phyloP scores from a whole-genome alignment of 2,329 filamentous ascomycete species.

The Fusarium sp. region DNA sequence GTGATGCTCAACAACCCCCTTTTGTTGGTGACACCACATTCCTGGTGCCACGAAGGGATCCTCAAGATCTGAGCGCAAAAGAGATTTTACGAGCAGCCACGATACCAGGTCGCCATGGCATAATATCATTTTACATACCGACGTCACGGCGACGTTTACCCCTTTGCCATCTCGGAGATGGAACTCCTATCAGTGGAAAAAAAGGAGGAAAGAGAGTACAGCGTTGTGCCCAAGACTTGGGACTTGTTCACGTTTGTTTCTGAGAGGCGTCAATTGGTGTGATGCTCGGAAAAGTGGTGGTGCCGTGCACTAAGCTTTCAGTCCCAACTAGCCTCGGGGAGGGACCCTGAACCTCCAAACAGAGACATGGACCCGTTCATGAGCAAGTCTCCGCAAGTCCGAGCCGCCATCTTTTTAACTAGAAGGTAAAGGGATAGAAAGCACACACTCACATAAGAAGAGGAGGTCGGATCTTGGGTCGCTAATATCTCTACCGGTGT shows the following conservation, averaged over 20 bases:
- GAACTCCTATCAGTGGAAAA: neutral
- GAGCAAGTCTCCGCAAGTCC: neutral
- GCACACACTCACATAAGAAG: neutral
- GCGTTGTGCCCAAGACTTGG: neutral
- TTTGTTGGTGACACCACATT: slow-evolving; percentile 33
- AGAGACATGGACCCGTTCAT: neutral
- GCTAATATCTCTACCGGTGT: neutral
- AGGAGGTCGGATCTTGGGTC: neutral
- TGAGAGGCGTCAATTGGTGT: slow-evolving; percentile 29
- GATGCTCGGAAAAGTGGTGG: neutral
- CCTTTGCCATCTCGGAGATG: neutral
- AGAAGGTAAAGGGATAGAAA: neutral
- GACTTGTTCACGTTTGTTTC: slow-evolving; percentile 27
- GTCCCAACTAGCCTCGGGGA: slow-evolving; percentile 10
- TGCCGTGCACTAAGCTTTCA: slow-evolving; percentile 12
- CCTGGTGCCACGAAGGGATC: slow-evolving; percentile 25
- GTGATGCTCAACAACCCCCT: slow-evolving; percentile 10
- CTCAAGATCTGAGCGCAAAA: slow-evolving; percentile 1
- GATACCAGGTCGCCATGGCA: slow-evolving; percentile 28
- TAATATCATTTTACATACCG: slow-evolving; percentile 23
- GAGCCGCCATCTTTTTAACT: neutral
- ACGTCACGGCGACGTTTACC: slow-evolving; percentile 11
- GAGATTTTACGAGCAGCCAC: slow-evolving; percentile 33
- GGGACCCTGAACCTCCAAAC: slow-evolving; percentile 24
- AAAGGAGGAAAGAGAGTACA: neutral